These are phyloP conservation scores for Aegilops umbellulata DNA, from an alignment of 176 grass and related monocot genomes.

Conservation along the genomic window DNA sequence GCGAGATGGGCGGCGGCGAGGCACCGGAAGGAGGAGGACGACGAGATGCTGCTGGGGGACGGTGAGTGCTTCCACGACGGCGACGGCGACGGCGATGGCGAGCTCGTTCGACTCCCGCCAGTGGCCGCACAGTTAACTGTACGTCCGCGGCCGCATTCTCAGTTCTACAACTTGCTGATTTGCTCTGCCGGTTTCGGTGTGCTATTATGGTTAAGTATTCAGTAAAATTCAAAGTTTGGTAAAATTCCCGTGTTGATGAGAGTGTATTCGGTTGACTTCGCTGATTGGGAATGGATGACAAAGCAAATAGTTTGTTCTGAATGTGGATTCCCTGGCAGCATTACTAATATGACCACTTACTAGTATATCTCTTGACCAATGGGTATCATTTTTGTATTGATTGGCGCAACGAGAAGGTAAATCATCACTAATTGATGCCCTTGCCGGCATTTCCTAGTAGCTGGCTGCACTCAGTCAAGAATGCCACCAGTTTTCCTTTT, in stretches of 20 bases:
- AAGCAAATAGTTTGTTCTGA: not conserved
- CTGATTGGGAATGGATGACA: not conserved
- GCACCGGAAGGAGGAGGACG: constrained; percentile 26
- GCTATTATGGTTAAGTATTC: not conserved
- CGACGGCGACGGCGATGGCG: constrained; percentile 25
- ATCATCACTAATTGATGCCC: not conserved
- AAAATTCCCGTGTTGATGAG: no score
- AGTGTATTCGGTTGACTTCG: no score
- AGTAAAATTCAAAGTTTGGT: not conserved
- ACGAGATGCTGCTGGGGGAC: constrained; percentile 54
- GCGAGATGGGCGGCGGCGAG: not conserved
- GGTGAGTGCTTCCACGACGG: constrained; percentile 43
- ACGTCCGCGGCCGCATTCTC: not conserved
- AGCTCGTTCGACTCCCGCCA: constrained; percentile 56
- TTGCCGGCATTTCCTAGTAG: not conserved
- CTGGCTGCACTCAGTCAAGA: not conserved
- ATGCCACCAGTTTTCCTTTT: not conserved
- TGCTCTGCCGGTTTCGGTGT: not conserved
- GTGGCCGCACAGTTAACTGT: constrained; percentile 87
- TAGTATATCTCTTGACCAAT: not conserved
- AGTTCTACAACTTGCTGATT: no score
- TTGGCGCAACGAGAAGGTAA: not conserved
- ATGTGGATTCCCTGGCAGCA: no score
- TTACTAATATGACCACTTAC: no score
- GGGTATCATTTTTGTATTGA: not conserved